Percentiles rank a stretch among this genome's conserved stretches.
Evolutionary conservation across 1,139 yeast genomes (phyloP).

Genomic region (Kodamaea sp.): DNA sequence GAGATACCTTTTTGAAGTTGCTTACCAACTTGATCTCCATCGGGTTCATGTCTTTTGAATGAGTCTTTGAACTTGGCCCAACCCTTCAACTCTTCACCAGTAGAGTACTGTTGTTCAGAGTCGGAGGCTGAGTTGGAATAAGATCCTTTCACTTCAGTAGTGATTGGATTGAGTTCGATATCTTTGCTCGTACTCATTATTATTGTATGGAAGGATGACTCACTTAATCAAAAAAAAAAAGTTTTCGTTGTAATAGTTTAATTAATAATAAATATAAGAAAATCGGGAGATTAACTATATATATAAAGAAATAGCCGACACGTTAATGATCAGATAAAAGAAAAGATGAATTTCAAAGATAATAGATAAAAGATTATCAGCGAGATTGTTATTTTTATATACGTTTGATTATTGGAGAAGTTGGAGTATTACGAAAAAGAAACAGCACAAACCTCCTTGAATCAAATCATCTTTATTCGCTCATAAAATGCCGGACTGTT

Average conservation of each 20-base stretch:
- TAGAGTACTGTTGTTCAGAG: conserved; percentile 14
- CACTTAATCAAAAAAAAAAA: background rate
- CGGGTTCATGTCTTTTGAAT: conserved; percentile 23
- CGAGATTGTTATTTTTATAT: too few relatives aligned
- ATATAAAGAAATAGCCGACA: too few relatives aligned
- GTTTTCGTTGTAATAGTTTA: background rate
- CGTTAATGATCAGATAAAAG: too few relatives aligned
- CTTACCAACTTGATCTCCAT: conserved; percentile 24
- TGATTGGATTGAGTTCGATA: conserved; percentile 16
- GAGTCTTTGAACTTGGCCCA: conserved; percentile 30
- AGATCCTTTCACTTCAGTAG: conserved; percentile 17
- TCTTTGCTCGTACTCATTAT: conserved; percentile 7
- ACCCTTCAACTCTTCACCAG: conserved; percentile 12
- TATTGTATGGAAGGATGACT: background rate
- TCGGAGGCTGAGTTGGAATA: conserved; percentile 13
- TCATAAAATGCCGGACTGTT: too few relatives aligned
- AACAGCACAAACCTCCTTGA: too few relatives aligned
- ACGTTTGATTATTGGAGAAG: too few relatives aligned
- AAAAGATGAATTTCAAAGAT: background rate
- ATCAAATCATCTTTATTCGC: too few relatives aligned
- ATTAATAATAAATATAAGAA: background rate
- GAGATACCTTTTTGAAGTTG: conserved; percentile 32
- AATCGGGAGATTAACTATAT: background rate
- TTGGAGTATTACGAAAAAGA: too few relatives aligned
- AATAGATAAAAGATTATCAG: too few relatives aligned